phyloP scores from a whole-genome alignment of 805 yeast species.

The Lachancea sp. region DNA sequence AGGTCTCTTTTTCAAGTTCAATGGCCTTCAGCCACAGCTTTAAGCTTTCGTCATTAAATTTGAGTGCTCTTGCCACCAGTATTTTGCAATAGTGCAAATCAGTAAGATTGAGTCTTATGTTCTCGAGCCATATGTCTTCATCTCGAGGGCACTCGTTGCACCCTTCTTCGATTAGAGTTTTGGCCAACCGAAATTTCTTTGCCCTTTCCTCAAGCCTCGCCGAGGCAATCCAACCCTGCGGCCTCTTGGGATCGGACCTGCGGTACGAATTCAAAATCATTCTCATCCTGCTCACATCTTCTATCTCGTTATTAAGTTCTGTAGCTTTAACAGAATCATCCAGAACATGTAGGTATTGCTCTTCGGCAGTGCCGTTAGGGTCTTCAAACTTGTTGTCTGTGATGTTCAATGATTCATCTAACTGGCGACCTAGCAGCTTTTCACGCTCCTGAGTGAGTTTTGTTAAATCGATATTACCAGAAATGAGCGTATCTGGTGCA shows the following conservation, averaged over 20 bases:
- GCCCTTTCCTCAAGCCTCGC: constrained; percentile 72
- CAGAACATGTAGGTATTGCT: constrained; percentile 41
- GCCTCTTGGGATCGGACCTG: constrained; percentile 61
- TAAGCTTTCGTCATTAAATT: constrained; percentile 47
- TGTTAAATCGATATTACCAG: constrained; percentile 38
- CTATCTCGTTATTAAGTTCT: constrained; percentile 32
- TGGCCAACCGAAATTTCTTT: constrained; percentile 50
- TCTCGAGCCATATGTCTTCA: constrained; percentile 81
- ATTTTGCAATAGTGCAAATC: constrained; percentile 44
- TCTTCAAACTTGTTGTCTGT: constrained; percentile 9
- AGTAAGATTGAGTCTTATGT: constrained; percentile 49
- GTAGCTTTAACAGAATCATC: constrained; percentile 13
- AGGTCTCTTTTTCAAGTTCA: constrained; percentile 53
- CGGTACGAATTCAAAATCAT: constrained; percentile 60
- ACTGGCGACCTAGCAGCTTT: constrained; percentile 46
- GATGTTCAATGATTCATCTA: constrained; percentile 37
- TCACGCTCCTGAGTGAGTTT: constrained; percentile 61
- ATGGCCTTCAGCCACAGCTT: constrained; percentile 69
- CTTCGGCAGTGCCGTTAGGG: constrained; percentile 33
- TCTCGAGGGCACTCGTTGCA: constrained; percentile 58
- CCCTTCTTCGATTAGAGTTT: constrained; percentile 61
- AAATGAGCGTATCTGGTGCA: constrained; percentile 65
- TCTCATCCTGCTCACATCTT: constrained; percentile 55
- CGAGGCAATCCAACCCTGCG: constrained; percentile 81
- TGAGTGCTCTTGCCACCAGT: constrained; percentile 61